Evolutionary conservation across 495 filamentous ascomycete species (phyloP).

Genomic region (Aspergillus coremiiformis): DNA sequence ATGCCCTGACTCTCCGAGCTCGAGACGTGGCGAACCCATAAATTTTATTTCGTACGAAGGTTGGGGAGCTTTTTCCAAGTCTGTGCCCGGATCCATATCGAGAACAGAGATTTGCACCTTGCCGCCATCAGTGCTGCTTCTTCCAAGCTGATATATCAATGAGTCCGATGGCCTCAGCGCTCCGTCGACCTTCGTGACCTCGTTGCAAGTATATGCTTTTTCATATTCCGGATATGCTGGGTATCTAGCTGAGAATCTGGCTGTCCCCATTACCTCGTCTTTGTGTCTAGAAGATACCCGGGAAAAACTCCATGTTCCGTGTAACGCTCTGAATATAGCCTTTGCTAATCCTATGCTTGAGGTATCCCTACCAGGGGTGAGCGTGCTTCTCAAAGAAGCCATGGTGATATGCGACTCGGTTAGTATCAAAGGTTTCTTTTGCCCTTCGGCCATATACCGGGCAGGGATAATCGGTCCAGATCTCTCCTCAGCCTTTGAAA

Average conservation of each 20-base stretch:
- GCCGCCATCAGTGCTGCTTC: background rate
- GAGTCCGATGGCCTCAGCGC: background rate
- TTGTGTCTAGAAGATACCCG: slow-evolving; percentile 16
- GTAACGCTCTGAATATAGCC: slow-evolving; percentile 64
- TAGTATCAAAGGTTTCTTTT: background rate
- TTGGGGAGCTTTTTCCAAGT: background rate
- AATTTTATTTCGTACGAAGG: slow-evolving; percentile 4
- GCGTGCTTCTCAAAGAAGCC: slow-evolving; percentile 14
- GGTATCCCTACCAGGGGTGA: background rate
- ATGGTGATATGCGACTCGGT: slow-evolving; percentile 13
- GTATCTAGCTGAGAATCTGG: slow-evolving; percentile 54
- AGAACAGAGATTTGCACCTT: background rate
- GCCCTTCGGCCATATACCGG: slow-evolving; percentile 20
- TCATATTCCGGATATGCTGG: slow-evolving; percentile 15
- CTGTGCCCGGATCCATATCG: background rate
- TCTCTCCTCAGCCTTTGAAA: slow-evolving; percentile 5
- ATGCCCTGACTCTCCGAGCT: background rate
- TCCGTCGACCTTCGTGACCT: background rate
- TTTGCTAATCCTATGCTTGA: slow-evolving; percentile 12
- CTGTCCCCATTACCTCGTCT: slow-evolving; percentile 44
- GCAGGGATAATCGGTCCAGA: slow-evolving; percentile 31
- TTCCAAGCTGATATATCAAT: slow-evolving; percentile 11
- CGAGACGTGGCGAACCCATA: background rate
- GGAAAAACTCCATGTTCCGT: slow-evolving; percentile 62
- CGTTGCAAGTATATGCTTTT: slow-evolving; percentile 29